These are phyloP conservation scores for Hippophae rhamnoides DNA, from an alignment of 306 rosid species.

Conservation along the genomic window DNA sequence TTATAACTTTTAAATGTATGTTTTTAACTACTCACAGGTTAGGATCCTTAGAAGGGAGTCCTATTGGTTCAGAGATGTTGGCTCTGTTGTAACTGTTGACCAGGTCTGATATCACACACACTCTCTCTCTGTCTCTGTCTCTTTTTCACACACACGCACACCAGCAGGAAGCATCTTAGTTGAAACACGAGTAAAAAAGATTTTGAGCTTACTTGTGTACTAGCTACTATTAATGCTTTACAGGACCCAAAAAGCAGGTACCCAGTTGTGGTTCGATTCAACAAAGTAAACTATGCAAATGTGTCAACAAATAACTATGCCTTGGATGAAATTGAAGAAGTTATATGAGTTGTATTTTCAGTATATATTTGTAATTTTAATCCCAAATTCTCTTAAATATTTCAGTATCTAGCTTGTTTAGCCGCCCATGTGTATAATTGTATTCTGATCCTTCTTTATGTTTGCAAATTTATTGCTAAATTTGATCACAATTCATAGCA, in stretches of 20 bases:
- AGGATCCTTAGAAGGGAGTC: slow-evolving; percentile 83
- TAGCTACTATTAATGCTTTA: not conserved
- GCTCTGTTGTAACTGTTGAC: slow-evolving; percentile 81
- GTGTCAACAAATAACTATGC: slow-evolving; percentile 91
- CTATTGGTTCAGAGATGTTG: slow-evolving; percentile 68
- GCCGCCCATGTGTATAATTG: slow-evolving; percentile 30
- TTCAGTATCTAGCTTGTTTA: slow-evolving; percentile 23
- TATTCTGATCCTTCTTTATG: slow-evolving; percentile 26
- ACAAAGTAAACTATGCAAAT: slow-evolving; percentile 76
- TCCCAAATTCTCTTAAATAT: slow-evolving; percentile 27
- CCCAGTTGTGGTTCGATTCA: slow-evolving; percentile 82
- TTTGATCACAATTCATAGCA: too few relatives aligned
- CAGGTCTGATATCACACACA: slow-evolving; percentile 38
- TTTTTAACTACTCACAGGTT: slow-evolving; percentile 38
- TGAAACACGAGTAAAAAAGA: too few relatives aligned
- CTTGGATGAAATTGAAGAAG: slow-evolving; percentile 73
- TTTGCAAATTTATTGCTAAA: slow-evolving; percentile 10
- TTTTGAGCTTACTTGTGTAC: not conserved
- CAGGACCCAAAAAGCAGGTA: slow-evolving; percentile 78
- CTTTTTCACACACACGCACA: not conserved
- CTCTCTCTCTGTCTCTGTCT: not conserved
- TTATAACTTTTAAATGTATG: not conserved
- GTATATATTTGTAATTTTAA: slow-evolving; percentile 34
- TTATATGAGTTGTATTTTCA: slow-evolving; percentile 29
- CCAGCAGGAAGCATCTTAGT: not conserved